Evolutionary conservation across 768 basidiomycete genomes (phyloP).

Genomic region (Mycena pura): DNA sequence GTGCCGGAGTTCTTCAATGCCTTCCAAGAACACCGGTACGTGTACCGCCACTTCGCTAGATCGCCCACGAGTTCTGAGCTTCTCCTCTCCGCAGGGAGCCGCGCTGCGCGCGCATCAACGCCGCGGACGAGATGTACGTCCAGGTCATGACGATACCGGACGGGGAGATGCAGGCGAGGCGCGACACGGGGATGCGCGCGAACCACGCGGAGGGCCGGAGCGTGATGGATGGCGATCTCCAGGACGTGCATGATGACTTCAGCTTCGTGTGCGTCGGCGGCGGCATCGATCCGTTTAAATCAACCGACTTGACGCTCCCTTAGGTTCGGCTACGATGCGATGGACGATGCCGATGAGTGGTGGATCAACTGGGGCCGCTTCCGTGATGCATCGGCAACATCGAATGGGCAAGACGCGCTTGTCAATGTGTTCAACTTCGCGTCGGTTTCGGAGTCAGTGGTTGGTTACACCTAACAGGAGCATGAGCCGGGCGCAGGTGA

Average conservation of each 20-base stretch:
- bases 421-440: too few species aligned
- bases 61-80: background rate
- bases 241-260: conserved; percentile 3
- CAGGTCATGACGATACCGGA: conserved; percentile 3
- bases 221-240: background rate
- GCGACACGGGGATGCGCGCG: conserved; percentile 13
- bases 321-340: too few species aligned
- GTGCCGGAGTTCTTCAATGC: conserved; percentile 16
- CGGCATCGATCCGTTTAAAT: too few species aligned
- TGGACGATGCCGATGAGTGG: too few species aligned
- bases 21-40: conserved; percentile 18
- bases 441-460: too few species aligned
- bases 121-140: background rate
- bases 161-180: conserved; percentile 1
- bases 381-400: too few species aligned
- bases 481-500: too few species aligned
- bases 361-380: too few species aligned
- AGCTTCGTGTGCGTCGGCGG: too few species aligned
- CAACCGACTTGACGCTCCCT: too few species aligned
- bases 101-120: background rate
- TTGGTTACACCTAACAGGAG: too few species aligned
- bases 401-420: too few species aligned
- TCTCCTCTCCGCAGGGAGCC: background rate
- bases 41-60: background rate
- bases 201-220: conserved; percentile 14